A percentile compares a stretch with the other conserved stretches of the same genome.
These are phyloP conservation scores for Phytopythium delawarense DNA, from an alignment of 352 stramenopile genomes.

Conservation along the genomic window DNA sequence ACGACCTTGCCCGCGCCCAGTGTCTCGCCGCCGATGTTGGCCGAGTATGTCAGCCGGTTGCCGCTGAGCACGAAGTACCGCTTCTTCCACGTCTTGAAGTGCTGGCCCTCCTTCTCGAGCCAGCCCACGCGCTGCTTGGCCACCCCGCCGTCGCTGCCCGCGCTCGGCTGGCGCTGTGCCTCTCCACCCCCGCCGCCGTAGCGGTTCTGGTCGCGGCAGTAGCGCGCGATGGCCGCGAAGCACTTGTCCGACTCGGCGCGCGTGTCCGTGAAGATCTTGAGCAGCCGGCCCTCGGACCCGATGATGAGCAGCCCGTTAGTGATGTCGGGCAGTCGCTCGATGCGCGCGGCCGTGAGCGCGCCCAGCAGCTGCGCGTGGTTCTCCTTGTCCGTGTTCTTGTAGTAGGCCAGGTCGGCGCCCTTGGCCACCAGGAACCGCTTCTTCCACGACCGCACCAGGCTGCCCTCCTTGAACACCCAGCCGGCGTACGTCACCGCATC, in stretches of 20 bases:
- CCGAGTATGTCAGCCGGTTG: conserved; percentile 59
- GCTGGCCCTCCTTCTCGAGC: conserved; percentile 69
- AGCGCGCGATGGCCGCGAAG: conserved; percentile 59
- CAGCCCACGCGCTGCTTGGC: conserved; percentile 39
- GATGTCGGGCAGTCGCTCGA: conserved; percentile 61
- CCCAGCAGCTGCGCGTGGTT: conserved; percentile 70
- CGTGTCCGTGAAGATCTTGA: conserved; percentile 84
- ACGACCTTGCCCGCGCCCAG: conserved; percentile 55
- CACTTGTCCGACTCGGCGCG: conserved; percentile 64
- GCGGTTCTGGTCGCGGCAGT: conserved; percentile 33
- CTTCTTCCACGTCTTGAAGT: conserved; percentile 69
- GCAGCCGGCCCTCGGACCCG: conserved; percentile 55
- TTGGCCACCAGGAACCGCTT: conserved; percentile 85
- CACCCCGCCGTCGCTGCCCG: background rate
- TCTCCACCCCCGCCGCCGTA: background rate
- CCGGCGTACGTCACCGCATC: conserved; percentile 67
- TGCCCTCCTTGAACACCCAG: conserved; percentile 81
- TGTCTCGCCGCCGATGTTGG: conserved; percentile 39
- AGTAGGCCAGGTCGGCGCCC: conserved; percentile 71
- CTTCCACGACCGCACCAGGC: conserved; percentile 80
- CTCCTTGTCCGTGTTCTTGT: conserved; percentile 68
- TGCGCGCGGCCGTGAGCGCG: conserved; percentile 60
- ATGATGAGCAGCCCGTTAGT: conserved; percentile 71
- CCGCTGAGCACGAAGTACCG: conserved; percentile 71
- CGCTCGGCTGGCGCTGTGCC: background rate